A percentile compares a stretch with the other conserved stretches of the same genome.
Evolutionary conservation across 805 yeast species (phyloP).

Genomic region (Kregervanrija fluxuum): DNA sequence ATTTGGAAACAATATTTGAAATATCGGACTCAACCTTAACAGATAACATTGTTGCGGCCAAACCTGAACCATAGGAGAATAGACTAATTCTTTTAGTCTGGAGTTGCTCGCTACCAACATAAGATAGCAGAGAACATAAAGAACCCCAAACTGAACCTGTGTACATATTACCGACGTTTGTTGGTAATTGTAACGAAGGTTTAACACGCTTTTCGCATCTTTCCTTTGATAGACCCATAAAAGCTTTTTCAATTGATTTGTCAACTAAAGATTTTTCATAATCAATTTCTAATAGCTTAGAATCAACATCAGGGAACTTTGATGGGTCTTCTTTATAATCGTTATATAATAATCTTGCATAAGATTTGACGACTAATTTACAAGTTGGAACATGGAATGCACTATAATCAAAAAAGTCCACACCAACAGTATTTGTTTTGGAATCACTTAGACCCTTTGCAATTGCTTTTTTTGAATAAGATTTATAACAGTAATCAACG

Average conservation of each 20-base stretch:
- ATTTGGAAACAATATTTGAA: slow-evolving; percentile 50
- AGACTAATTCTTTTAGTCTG: slow-evolving; percentile 82
- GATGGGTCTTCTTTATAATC: slow-evolving; percentile 73
- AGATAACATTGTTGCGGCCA: slow-evolving; percentile 85
- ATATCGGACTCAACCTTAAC: slow-evolving; percentile 78
- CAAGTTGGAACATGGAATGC: slow-evolving; percentile 98
- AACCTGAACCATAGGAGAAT: slow-evolving; percentile 97
- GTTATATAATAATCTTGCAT: slow-evolving; percentile 84
- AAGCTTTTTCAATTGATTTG: slow-evolving; percentile 76
- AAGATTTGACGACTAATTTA: slow-evolving; percentile 87
- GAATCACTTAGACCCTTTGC: slow-evolving; percentile 38
- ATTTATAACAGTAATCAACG: slow-evolving; percentile 75
- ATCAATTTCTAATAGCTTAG: slow-evolving; percentile 41
- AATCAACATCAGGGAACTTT: slow-evolving; percentile 50
- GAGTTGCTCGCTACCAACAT: slow-evolving; percentile 64
- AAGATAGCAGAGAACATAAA: slow-evolving; percentile 71
- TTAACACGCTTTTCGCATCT: slow-evolving; percentile 59
- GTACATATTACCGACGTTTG: slow-evolving; percentile 98
- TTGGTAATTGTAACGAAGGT: slow-evolving; percentile 81
- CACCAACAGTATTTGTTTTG: slow-evolving; percentile 52
- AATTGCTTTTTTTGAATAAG: slow-evolving; percentile 71
- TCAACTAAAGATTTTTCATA: slow-evolving; percentile 78
- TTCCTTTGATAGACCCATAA: slow-evolving; percentile 70
- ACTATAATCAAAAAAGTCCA: slow-evolving; percentile 78
- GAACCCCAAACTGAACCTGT: slow-evolving; percentile 91